Conservation (phyloP, 345 rosid species). For the Diplotaxis tenuifolia region DNA sequence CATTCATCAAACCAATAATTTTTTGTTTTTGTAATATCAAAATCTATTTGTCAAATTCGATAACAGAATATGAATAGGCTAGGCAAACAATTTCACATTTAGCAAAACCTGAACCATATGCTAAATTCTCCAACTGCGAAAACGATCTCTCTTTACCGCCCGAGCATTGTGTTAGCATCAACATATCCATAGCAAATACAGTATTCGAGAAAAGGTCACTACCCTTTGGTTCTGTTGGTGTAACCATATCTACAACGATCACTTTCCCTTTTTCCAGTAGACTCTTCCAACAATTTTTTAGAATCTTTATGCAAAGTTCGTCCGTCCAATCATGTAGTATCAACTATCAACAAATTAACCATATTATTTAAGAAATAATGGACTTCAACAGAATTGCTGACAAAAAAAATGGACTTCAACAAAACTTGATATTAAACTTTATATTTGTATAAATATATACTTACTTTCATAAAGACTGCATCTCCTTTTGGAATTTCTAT, state of each 20-base stretch:
- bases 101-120: conserved; percentile 37
- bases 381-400: too few species aligned
- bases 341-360: conserved; percentile 32
- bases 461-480: conserved; percentile 78
- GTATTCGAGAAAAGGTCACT: conserved; percentile 28
- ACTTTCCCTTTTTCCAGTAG: conserved; percentile 42
- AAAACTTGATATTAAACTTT: neutral
- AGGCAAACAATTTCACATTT: conserved; percentile 26
- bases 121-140: conserved; percentile 40
- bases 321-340: conserved; percentile 49
- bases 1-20: neutral
- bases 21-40: neutral
- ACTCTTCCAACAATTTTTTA: conserved; percentile 47
- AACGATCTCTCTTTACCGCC: too few species aligned
- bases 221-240: too few species aligned
- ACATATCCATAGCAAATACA: conserved; percentile 37
- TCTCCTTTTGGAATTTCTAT: too few species aligned
- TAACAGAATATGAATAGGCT: too few species aligned
- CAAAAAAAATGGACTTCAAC: too few species aligned
- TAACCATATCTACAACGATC: too few species aligned
- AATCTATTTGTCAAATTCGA: conserved; percentile 26
- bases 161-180: conserved; percentile 51
- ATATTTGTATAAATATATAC: neutral
- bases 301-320: conserved; percentile 41
- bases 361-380: neutral